Evolutionary conservation across 2,329 filamentous ascomycete genomes (phyloP), one percentile per base, ranked within the genome.

Genomic region (Fusarium mangiferae): DNA sequence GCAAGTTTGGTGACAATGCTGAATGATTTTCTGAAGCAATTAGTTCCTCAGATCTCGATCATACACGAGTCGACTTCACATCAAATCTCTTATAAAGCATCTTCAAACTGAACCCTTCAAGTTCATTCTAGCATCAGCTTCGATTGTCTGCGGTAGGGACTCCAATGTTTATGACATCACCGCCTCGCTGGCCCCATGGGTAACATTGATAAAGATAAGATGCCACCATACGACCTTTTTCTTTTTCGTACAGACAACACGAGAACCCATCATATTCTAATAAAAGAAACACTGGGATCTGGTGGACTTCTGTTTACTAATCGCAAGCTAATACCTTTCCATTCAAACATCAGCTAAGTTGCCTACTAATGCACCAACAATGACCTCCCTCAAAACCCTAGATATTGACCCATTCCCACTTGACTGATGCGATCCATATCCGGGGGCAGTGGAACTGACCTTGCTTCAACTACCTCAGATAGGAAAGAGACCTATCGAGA

Each of bases 51-150:
- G 36, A 71, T 74, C 61, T 59, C 66, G 46, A 74, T 74, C 66
- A 30, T 45, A 12, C 39, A 22, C 13, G 39, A 51, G n/a, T 52
- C 28, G 24, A 18, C 6, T 30, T 17, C 20, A 48, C 35, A 26
- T 60, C 68, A 71, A 73, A 71, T 41, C 57, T 52, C 52, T 73
- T 73, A 71, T 62, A 44, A 73, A 74, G 70, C 61, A 60, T 62
- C 30, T 15, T 33, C 33, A 57, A 60, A 62, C 33, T 46, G 45
- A 33, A 36, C 59, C 15, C 42, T 20, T 28, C 46, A 10, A 52
- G 20, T 22, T 20, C 18, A 38, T 70, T 70, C 67, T 57, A 70
- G 66, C 52, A 58, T 15, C 28, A 46, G 67, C 59, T 57, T 48
- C 36, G 28, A 45, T 30, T 42, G 41, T 13, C 39, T 17, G 11